Evolutionary conservation across 768 basidiomycete species (phyloP), one percentile per base, ranked within the genome.

Genomic region (Xerocomellus amylosporus): DNA sequence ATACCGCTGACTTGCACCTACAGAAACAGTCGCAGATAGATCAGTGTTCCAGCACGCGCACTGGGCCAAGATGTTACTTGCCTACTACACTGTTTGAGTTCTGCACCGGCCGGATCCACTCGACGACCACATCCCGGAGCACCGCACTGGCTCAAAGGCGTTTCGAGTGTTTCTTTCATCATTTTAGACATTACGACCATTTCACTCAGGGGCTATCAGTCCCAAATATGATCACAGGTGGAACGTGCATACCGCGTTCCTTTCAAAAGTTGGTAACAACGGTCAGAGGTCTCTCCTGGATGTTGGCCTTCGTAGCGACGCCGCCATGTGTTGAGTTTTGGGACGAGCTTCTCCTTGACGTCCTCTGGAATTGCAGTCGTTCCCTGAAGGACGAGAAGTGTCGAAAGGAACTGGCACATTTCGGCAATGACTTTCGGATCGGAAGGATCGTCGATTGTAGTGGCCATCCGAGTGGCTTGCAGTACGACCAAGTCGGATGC

Each of bases 1-100:
- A 78, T 20, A 76, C 72, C 8, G 70, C 72, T 4, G 70, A 66
- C 56, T 75, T 77, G 59, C 76, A 78, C 55, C 77, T 77, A 47
- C 28, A 30, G 41, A 41, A 13, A 30, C 39, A 31, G 48, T 15
- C 19, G 4, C 13, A 1, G 5, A 42, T 15, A 34, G 24, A 44
- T 38, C 34, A 33, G 33, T 19, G 26, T 54, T 45, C 10, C 19
- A 31, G 38, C 30, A 19, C 14, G 24, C 19, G 30, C 10, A 17
- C 22, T 14, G 10, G 33, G 8, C 1, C 19, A 26, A 55, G 39
- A 37, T 13, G 20, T 9, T 5, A 64, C 64, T 60, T 63, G 67
- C 74, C 71, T 71, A 13, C 73, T 63, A 42, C 77, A 79, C 38
- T 74, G 71, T 55, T 74, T 56, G 41, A 78, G 58, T 19, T 61